phyloP scores from a whole-genome alignment of 1,139 yeast species.

The Yamadazyma friedrichii region DNA sequence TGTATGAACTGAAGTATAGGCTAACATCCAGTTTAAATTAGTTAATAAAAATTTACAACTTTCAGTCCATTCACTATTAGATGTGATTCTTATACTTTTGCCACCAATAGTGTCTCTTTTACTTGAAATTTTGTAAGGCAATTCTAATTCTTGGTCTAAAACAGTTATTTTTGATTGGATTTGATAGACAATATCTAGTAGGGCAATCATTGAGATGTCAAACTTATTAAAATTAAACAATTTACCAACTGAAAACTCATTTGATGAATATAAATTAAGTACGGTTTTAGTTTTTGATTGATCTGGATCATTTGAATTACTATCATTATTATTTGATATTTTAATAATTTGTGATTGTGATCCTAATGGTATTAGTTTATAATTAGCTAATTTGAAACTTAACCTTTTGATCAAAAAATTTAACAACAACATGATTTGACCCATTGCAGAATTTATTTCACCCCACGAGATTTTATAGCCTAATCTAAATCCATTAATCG shows the following conservation, averaged over 20 bases:
- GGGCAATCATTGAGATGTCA: constrained; percentile 75
- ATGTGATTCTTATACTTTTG: constrained; percentile 66
- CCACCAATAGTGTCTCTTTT: constrained; percentile 73
- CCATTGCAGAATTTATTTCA: constrained; percentile 90
- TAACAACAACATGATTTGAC: constrained; percentile 72
- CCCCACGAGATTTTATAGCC: constrained; percentile 84
- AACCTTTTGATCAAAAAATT: constrained; percentile 64
- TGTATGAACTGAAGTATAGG: constrained; percentile 39
- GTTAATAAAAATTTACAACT: constrained; percentile 83
- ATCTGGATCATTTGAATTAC: constrained; percentile 19
- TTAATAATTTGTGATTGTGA: constrained; percentile 79
- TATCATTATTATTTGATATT: constrained; percentile 16
- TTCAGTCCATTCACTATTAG: constrained; percentile 84
- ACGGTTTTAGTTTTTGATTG: constrained; percentile 24
- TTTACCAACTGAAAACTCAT: constrained; percentile 68
- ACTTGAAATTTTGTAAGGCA: constrained; percentile 62
- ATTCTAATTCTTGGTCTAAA: constrained; percentile 56
- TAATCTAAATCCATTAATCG: constrained; percentile 79
- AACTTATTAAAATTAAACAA: constrained; percentile 67
- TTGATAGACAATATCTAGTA: constrained; percentile 60
- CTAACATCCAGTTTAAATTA: constrained; percentile 57
- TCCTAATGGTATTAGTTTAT: constrained; percentile 77
- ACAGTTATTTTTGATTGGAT: constrained; percentile 50
- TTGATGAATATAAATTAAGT: constrained; percentile 57
- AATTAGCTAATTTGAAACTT: constrained; percentile 54